Percentiles rank a stretch among this genome's conserved stretches.
Conservation (phyloP, 2,329 filamentous ascomycete species). For the Clonostachys sp. region DNA sequence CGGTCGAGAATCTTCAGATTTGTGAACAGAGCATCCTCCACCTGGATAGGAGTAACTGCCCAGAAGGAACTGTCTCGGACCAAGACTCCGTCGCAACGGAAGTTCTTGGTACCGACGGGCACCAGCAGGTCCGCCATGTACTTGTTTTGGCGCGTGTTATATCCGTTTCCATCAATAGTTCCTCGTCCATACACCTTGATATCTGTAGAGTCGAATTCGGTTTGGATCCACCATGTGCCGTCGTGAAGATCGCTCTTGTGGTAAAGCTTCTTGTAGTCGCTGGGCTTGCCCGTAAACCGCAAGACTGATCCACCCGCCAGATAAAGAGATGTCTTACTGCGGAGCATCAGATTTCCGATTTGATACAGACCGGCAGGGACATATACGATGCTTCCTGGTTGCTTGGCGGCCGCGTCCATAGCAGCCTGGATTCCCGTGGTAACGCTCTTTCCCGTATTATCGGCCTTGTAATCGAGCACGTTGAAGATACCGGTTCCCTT, state of each 20-base stretch:
- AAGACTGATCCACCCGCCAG: constrained; percentile 1
- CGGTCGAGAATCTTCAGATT: constrained; percentile 2
- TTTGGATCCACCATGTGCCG: constrained; percentile 3
- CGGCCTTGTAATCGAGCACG: not conserved
- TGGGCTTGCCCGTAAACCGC: not conserved
- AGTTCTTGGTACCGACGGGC: constrained; percentile 1
- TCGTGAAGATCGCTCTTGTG: not conserved
- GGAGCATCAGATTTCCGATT: constrained; percentile 1
- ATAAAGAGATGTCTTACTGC: not conserved
- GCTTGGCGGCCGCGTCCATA: not conserved
- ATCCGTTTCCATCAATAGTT: constrained; percentile 1
- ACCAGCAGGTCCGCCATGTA: not conserved
- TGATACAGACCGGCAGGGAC: not conserved
- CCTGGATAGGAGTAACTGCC: constrained; percentile 1
- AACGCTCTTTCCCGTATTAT: not conserved
- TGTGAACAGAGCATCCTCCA: not conserved
- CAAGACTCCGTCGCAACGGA: not conserved
- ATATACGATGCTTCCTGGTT: constrained; percentile 1
- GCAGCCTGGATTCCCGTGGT: constrained; percentile 1
- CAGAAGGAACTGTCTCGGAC: constrained; percentile 2
- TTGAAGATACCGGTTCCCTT: not conserved
- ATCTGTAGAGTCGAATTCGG: constrained; percentile 1
- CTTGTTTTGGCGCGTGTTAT: not conserved
- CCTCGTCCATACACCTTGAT: constrained; percentile 2
- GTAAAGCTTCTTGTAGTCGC: constrained; percentile 2